Evolutionary conservation across 1,139 yeast genomes (phyloP).

Genomic region (Candida freyschussii): DNA sequence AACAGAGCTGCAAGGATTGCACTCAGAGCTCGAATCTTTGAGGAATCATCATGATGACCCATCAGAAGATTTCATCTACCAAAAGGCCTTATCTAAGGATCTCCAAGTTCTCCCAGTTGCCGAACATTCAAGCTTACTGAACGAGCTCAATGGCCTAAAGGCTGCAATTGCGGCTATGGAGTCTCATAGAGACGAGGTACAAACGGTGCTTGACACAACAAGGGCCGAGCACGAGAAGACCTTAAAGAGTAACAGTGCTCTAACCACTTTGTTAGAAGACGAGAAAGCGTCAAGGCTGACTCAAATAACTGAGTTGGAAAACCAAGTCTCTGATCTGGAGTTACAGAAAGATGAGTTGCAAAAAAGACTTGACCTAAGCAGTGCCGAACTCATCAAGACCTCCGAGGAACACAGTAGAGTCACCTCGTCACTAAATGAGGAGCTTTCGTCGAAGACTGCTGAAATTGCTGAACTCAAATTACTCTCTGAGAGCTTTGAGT

Average conservation of each 20-base stretch:
- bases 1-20: constrained; percentile 5
- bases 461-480: constrained; percentile 2
- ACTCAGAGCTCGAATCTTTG: constrained; percentile 4
- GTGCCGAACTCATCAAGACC: no score
- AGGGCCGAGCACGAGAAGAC: no score
- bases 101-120: constrained; percentile 6
- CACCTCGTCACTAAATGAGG: background rate
- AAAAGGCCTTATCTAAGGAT: constrained; percentile 27
- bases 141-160: background rate
- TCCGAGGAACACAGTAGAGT: no score
- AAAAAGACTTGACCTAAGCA: no score
- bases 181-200: background rate
- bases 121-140: constrained; percentile 2
- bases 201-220: no score
- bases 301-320: no score
- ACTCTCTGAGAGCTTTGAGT: no score
- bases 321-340: no score
- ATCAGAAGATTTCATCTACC: constrained; percentile 22
- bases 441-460: constrained; percentile 1
- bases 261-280: no score
- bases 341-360: no score
- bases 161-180: background rate
- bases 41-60: constrained; percentile 15
- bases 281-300: no score
- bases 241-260: no score